Conservation (phyloP, 2,329 filamentous ascomycete species). For the Penicillium occitanis region DNA sequence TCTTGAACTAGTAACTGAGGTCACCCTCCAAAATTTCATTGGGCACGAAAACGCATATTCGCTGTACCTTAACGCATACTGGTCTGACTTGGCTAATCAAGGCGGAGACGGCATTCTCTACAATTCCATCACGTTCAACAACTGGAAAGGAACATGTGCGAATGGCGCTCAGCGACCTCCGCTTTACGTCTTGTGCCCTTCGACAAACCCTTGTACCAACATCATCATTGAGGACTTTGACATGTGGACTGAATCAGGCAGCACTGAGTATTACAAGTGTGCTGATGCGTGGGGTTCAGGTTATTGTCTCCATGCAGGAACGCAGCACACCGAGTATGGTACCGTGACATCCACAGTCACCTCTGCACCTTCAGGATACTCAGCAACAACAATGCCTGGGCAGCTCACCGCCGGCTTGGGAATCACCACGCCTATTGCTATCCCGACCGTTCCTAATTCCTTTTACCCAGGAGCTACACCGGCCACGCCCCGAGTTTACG, state of each 20-base stretch:
- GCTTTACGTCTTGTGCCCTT: constrained; percentile 15
- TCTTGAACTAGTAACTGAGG: constrained; percentile 5
- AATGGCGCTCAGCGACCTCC: constrained; percentile 17
- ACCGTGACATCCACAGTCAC: constrained; percentile 17
- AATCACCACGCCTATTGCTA: constrained; percentile 18
- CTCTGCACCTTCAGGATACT: constrained; percentile 16
- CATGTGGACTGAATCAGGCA: constrained; percentile 20
- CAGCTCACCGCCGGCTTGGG: constrained; percentile 16
- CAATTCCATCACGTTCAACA: constrained; percentile 18
- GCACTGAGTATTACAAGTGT: constrained; percentile 19
- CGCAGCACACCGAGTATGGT: constrained; percentile 16
- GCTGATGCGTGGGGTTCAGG: constrained; percentile 19
- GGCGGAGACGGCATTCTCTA: constrained; percentile 11
- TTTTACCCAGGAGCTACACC: constrained; percentile 18
- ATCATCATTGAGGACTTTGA: constrained; percentile 17
- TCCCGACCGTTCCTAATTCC: constrained; percentile 19
- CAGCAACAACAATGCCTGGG: constrained; percentile 18
- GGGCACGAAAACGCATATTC: constrained; percentile 18
- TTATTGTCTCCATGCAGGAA: constrained; percentile 16
- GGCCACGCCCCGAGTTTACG: constrained; percentile 16
- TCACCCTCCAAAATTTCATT: constrained; percentile 18
- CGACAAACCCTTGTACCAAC: constrained; percentile 18
- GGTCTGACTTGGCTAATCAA: constrained; percentile 7
- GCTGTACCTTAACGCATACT: constrained; percentile 17
- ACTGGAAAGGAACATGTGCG: constrained; percentile 19